Base-by-base conservation (phyloP, 495 filamentous ascomycete genomes). In the Margaritispora aquatica region DNA sequence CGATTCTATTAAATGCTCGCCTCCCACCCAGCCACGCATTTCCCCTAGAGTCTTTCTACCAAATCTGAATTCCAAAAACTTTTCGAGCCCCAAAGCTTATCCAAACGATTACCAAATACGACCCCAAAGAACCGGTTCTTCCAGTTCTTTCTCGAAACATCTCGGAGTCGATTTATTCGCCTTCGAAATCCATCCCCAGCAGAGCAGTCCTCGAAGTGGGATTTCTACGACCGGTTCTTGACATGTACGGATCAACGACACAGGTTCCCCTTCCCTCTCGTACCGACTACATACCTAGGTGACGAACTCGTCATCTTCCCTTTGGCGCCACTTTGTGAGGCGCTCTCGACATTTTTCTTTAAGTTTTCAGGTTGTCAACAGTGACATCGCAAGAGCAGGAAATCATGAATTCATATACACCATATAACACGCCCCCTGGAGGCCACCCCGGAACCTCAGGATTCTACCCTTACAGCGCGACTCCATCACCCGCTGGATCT, bases 201-300 rank as follows among this genome's bases (percentile, higher is more conserved):
- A 20, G 51, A 51, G 60, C 58, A 17, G 29, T 60, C 57, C 60
- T 66, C 26, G 24, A 24, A 17, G 59, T 20, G 47, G 61, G 62
- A 62, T 34, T 31, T 60, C 47, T 3, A 22, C 31, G 26, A 50
- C 58, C 59, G 55, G 61, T 60, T 64, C 64, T 66, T 68, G 66
- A 68, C 63, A 68, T 68, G 66, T 68, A 63, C 66, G 66, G 61
- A 59, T 65, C 63, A 68, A 65, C 60, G 60, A 66, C 60, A 60
- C 54, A 54, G 66, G 62, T 63, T 62, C 62, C 57, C 63, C 59
- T 62, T 59, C 57, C 60, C 60, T 64, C 66, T 66, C 63, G 62
- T 65, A 64, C 66, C 63, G 63, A 68, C 63, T 63, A 63, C 60
- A 68, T 65, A 68, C 66, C 66, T 66, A 60, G 66, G 66, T 68